Evolutionary conservation across 306 rosid genomes (phyloP).

Genomic region (Hippophae rhamnoides): DNA sequence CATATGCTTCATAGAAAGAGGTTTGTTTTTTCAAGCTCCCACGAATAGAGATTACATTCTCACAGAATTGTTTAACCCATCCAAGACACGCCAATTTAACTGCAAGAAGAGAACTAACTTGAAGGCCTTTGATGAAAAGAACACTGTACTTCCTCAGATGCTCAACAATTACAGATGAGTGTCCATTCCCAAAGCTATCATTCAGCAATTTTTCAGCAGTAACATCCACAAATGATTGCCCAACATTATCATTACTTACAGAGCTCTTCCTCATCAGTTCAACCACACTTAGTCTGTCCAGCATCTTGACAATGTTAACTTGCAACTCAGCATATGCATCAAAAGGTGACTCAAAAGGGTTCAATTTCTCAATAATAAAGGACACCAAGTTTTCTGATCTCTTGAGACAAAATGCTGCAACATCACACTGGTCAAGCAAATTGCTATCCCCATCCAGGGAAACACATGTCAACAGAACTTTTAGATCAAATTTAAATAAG

Average conservation of each 20-base stretch:
- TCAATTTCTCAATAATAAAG: slow-evolving; percentile 46
- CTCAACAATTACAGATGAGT: slow-evolving; percentile 39
- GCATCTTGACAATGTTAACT: slow-evolving; percentile 45
- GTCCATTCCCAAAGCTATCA: slow-evolving; percentile 23
- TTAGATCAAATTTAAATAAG: slow-evolving; percentile 68
- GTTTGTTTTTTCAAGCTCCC: slow-evolving; percentile 27
- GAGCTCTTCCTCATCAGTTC: slow-evolving; percentile 59
- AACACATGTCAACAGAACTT: slow-evolving; percentile 64
- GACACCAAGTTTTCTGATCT: slow-evolving; percentile 54
- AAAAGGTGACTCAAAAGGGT: slow-evolving; percentile 65
- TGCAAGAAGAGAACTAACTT: slow-evolving; percentile 64
- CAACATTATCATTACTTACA: slow-evolving; percentile 25
- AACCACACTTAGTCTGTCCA: slow-evolving; percentile 54
- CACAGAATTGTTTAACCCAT: slow-evolving; percentile 64
- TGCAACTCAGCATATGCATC: slow-evolving; percentile 65
- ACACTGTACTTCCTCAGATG: slow-evolving; percentile 49
- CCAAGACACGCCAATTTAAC: slow-evolving; percentile 57
- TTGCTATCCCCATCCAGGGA: slow-evolving; percentile 34
- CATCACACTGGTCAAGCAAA: slow-evolving; percentile 45
- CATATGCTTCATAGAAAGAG: slow-evolving; percentile 36
- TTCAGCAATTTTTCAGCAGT: slow-evolving; percentile 23
- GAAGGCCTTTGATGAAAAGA: slow-evolving; percentile 55
- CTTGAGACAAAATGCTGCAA: slow-evolving; percentile 36
- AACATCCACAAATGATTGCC: slow-evolving; percentile 23
- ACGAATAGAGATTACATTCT: slow-evolving; percentile 46